Percentiles rank a stretch among this genome's conserved stretches.
These are phyloP conservation scores for Rhodotorula glutinis DNA, from an alignment of 1,284 basidiomycete genomes.

Conservation along the genomic window DNA sequence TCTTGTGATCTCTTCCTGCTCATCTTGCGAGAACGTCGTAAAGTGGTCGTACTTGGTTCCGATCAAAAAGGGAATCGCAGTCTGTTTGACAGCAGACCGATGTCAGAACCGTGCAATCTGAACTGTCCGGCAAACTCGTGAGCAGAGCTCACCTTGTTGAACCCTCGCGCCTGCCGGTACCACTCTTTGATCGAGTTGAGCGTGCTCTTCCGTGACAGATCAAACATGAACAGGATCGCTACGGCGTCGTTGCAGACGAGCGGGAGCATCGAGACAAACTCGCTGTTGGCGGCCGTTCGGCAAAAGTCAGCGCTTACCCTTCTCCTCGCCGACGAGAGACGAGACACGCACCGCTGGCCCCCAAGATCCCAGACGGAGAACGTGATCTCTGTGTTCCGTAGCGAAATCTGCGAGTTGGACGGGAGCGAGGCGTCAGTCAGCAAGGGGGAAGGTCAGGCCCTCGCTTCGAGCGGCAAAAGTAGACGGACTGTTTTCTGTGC, in stretches of 20 bases:
- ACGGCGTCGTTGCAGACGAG: conserved; percentile 98
- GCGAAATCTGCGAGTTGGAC: conserved; percentile 60
- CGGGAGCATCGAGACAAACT: conserved; percentile 98
- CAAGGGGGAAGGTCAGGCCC: too few relatives aligned
- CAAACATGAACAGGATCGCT: conserved; percentile 99
- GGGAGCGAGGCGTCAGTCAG: too few relatives aligned
- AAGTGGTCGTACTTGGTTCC: conserved; percentile 98
- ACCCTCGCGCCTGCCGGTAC: conserved; percentile 96
- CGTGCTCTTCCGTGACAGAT: conserved; percentile 92
- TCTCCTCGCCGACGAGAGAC: neutral
- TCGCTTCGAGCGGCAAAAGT: too few relatives aligned
- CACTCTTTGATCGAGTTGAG: conserved; percentile 98
- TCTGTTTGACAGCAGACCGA: conserved; percentile 56
- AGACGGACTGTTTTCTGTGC: conserved; percentile 13
- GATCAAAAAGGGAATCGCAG: conserved; percentile 87
- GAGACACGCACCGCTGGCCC: neutral
- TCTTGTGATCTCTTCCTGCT: conserved; percentile 98
- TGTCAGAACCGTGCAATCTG: too few relatives aligned
- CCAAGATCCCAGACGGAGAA: conserved; percentile 99
- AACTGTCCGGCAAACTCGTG: too few relatives aligned
- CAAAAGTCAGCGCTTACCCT: neutral
- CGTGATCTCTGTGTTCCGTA: conserved; percentile 94
- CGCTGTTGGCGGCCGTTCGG: conserved; percentile 52
- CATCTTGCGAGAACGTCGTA: conserved; percentile 88
- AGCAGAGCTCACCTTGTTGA: conserved; percentile 77